Percentiles rank a stretch among this genome's conserved stretches.
Evolutionary conservation across 2,329 filamentous ascomycete species (phyloP).

Genomic region (Pseudogymnoascus sp.): DNA sequence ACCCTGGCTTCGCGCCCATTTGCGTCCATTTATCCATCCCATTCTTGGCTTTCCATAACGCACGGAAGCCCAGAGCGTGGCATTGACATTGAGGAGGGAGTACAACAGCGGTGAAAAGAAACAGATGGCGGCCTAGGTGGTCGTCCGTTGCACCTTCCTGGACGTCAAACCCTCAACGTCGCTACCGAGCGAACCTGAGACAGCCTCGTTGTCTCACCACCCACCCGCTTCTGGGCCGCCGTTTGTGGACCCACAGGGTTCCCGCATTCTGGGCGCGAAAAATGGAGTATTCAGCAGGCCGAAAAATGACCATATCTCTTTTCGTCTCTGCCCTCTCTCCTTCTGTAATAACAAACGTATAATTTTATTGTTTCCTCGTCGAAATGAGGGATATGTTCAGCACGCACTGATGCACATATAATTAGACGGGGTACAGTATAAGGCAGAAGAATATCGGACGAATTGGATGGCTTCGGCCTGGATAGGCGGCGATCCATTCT

Average conservation of each 20-base stretch:
- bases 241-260: constrained; percentile 45
- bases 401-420: not conserved
- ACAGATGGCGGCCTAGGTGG: not conserved
- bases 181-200: constrained; percentile 1
- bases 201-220: not conserved
- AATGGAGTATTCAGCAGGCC: not conserved
- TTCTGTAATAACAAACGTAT: not conserved
- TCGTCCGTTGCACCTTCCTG: not conserved
- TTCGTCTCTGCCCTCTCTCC: not conserved
- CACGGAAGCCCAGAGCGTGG: not conserved
- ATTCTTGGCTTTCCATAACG: not conserved
- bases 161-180: constrained; percentile 1
- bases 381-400: not conserved
- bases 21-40: not conserved
- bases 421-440: not conserved
- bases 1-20: not conserved
- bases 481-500: not conserved
- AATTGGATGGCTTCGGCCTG: not conserved
- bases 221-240: constrained; percentile 58
- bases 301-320: not conserved
- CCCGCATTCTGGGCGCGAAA: not conserved
- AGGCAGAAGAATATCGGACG: not conserved
- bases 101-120: not conserved
- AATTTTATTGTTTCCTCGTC: not conserved
- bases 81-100: not conserved